These are phyloP conservation scores for Termitomyces sp. DNA, from an alignment of 768 basidiomycete genomes.

Conservation along the genomic window DNA sequence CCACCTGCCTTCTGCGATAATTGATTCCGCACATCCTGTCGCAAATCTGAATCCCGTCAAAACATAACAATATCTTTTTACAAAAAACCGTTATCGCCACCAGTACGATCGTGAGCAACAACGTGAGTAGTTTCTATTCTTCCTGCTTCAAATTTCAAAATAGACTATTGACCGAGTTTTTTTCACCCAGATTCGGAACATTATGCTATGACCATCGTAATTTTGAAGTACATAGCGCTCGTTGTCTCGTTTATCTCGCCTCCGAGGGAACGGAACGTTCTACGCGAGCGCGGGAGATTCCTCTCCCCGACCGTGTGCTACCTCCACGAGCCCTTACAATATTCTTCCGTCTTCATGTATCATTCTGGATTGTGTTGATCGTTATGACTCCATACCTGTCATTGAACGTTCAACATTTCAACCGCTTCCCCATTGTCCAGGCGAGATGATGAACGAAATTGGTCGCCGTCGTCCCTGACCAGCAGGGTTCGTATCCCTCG, in stretches of 20 bases:
- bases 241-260: not conserved
- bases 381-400: not conserved
- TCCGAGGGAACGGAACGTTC: not conserved
- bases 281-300: not conserved
- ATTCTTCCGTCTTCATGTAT: not conserved
- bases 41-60: not conserved
- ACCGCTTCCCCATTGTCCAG: not conserved
- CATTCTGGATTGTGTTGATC: not conserved
- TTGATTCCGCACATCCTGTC: slow-evolving; percentile 5
- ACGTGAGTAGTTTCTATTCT: slow-evolving; percentile 41
- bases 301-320: not conserved
- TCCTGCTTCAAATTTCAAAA: not conserved
- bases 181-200: slow-evolving; percentile 19
- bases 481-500: not conserved
- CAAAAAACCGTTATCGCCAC: not conserved
- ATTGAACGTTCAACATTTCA: not conserved
- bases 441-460: no score
- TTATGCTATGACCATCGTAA: slow-evolving; percentile 18
- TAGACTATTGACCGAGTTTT: not conserved
- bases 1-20: slow-evolving; percentile 5
- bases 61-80: not conserved
- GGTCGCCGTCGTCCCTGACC: not conserved
- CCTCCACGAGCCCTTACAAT: not conserved
- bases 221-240: not conserved
- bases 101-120: slow-evolving; percentile 65